Conservation (phyloP, 1,284 basidiomycete species). For the Microbotryum silenes-acaulis region DNA sequence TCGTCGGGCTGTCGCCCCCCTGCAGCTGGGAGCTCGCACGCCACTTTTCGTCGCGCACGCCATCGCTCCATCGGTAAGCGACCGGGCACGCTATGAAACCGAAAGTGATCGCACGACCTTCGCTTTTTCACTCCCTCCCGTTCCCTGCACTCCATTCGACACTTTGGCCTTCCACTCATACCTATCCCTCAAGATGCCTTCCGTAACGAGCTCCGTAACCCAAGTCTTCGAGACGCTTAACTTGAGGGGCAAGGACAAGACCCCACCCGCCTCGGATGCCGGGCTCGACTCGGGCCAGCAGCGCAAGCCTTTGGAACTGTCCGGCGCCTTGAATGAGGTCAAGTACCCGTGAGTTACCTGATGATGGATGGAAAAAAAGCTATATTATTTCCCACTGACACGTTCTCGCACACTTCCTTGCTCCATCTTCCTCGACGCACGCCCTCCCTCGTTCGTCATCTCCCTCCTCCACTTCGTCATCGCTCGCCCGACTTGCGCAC, state of each 20-base stretch:
- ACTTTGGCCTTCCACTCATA: too few relatives aligned
- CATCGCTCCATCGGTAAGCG: too few relatives aligned
- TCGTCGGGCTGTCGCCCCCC: too few relatives aligned
- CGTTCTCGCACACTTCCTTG: background rate
- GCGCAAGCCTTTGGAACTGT: slow-evolving; percentile 8
- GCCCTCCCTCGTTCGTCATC: background rate
- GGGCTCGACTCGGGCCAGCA: background rate
- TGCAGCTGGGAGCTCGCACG: too few relatives aligned
- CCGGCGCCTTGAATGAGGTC: slow-evolving; percentile 6
- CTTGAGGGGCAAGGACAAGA: slow-evolving; percentile 1
- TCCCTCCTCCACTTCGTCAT: background rate
- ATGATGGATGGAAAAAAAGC: background rate
- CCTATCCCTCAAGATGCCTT: too few relatives aligned
- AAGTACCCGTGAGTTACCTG: background rate
- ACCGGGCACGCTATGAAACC: too few relatives aligned
- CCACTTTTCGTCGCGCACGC: too few relatives aligned
- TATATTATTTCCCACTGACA: background rate
- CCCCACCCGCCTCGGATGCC: background rate
- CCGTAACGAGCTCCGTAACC: background rate
- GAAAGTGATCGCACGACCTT: too few relatives aligned
- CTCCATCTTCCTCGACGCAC: background rate
- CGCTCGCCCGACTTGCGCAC: background rate
- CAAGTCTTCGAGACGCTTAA: slow-evolving; percentile 4
- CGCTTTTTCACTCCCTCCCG: too few relatives aligned
- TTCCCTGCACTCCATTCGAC: too few relatives aligned